These are phyloP conservation scores for Pulveroboletus sp. DNA, from an alignment of 768 basidiomycete species.

Conservation along the genomic window DNA sequence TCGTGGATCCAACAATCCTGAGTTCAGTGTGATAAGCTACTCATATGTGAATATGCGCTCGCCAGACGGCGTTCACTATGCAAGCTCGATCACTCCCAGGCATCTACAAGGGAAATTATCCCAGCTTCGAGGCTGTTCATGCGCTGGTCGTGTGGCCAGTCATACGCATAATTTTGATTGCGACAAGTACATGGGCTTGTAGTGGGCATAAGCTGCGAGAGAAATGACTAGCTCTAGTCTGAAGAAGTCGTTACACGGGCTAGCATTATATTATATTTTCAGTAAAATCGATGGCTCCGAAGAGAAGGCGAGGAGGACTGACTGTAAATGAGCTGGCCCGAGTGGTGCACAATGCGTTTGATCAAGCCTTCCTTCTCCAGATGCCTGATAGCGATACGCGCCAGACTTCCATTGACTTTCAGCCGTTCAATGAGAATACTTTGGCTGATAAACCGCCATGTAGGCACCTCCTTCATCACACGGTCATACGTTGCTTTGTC, in stretches of 20 bases:
- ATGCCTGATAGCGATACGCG: slow-evolving; percentile 85
- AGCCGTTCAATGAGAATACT: slow-evolving; percentile 97
- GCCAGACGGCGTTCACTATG: neutral
- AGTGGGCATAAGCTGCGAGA: slow-evolving; percentile 21
- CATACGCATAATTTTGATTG: slow-evolving; percentile 29
- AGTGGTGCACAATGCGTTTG: slow-evolving; percentile 96
- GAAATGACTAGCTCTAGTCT: slow-evolving; percentile 29
- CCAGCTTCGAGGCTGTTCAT: neutral
- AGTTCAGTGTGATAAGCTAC: neutral
- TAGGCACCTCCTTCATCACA: slow-evolving; percentile 97
- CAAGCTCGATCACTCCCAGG: neutral
- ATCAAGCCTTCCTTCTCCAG: slow-evolving; percentile 92
- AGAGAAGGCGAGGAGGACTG: slow-evolving; percentile 36
- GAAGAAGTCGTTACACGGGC: slow-evolving; percentile 42
- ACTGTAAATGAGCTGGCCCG: slow-evolving; percentile 94
- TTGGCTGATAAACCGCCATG: slow-evolving; percentile 98
- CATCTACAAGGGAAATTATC: neutral
- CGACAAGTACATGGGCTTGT: slow-evolving; percentile 35
- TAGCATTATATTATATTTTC: slow-evolving; percentile 14
- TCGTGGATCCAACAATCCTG: neutral
- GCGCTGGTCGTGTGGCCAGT: slow-evolving; percentile 10
- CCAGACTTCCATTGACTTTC: slow-evolving; percentile 94
- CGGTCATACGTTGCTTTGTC: slow-evolving; percentile 92
- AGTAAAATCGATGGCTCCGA: neutral
- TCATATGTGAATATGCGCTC: neutral